phyloP scores from a whole-genome alignment of 805 yeast genomes.

The Ogataea angusta region DNA sequence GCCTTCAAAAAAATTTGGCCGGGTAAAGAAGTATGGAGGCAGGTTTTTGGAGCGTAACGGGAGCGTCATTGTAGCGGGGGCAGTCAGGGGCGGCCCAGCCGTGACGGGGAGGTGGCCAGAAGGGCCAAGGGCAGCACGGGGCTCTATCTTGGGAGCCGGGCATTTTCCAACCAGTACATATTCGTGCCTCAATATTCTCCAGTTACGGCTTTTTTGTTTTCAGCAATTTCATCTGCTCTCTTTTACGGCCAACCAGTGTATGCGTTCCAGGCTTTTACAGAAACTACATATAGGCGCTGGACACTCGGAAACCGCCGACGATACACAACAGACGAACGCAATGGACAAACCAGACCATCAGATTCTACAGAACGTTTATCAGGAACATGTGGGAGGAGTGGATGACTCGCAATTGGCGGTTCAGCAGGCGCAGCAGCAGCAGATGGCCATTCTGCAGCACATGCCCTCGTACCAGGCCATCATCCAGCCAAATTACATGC shows the following conservation, averaged over 20 bases:
- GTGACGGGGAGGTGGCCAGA: too few relatives aligned
- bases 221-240: constrained; percentile 11
- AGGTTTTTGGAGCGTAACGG: too few relatives aligned
- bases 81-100: neutral
- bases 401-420: constrained; percentile 20
- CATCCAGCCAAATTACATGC: constrained; percentile 32
- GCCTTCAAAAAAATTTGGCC: constrained; percentile 13
- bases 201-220: constrained; percentile 4
- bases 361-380: constrained; percentile 19
- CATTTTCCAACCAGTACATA: too few relatives aligned
- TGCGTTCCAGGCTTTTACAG: constrained; percentile 27
- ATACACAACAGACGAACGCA: neutral
- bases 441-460: constrained; percentile 29
- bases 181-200: neutral
- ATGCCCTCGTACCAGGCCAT: constrained; percentile 37
- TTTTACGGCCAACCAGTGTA: constrained; percentile 8
- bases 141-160: too few relatives aligned
- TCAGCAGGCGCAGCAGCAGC: constrained; percentile 32
- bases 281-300: constrained; percentile 26
- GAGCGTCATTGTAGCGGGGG: neutral
- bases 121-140: too few relatives aligned
- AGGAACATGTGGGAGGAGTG: constrained; percentile 8
- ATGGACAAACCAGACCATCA: constrained; percentile 20
- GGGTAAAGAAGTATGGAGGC: constrained; percentile 6
- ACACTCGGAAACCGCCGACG: constrained; percentile 15